Evolutionary conservation across 2,329 filamentous ascomycete genomes (phyloP).

Genomic region (Paecilomyces formosus): DNA sequence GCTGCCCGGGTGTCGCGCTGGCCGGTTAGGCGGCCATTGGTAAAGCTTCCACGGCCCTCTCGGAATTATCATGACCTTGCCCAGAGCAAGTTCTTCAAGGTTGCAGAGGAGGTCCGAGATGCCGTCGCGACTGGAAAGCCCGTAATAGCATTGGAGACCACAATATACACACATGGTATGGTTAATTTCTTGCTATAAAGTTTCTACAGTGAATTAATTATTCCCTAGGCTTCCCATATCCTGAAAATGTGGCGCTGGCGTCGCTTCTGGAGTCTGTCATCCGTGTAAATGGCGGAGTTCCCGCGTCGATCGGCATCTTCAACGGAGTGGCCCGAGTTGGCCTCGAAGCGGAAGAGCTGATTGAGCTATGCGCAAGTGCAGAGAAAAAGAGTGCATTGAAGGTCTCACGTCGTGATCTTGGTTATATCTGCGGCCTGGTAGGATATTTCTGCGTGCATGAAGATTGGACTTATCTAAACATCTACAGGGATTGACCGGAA

Average conservation of each 20-base stretch:
- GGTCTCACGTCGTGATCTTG: constrained; percentile 78
- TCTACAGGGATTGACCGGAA: constrained; percentile 54
- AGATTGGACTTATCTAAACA: constrained; percentile 4
- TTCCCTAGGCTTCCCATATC: constrained; percentile 57
- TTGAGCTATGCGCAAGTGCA: constrained; percentile 58
- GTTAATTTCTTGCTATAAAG: background rate
- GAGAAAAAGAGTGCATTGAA: constrained; percentile 65
- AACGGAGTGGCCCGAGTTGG: constrained; percentile 79
- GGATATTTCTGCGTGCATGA: constrained; percentile 13
- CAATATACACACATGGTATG: constrained; percentile 89
- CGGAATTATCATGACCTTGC: constrained; percentile 22
- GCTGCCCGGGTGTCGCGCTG: constrained; percentile 13
- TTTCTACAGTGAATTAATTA: constrained; percentile 3
- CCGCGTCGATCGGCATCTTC: constrained; percentile 84
- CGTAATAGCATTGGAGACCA: constrained; percentile 87
- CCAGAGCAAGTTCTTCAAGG: constrained; percentile 50
- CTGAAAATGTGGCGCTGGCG: constrained; percentile 68
- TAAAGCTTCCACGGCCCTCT: constrained; percentile 5
- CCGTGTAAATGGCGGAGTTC: constrained; percentile 70
- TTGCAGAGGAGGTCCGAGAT: constrained; percentile 76
- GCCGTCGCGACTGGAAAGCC: constrained; percentile 68
- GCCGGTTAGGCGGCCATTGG: constrained; percentile 6
- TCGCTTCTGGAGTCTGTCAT: constrained; percentile 73
- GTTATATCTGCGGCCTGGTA: constrained; percentile 71
- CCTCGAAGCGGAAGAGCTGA: constrained; percentile 63